These are phyloP conservation scores for Boletus tylopilopsis DNA, from an alignment of 768 basidiomycete species.

Conservation along the genomic window DNA sequence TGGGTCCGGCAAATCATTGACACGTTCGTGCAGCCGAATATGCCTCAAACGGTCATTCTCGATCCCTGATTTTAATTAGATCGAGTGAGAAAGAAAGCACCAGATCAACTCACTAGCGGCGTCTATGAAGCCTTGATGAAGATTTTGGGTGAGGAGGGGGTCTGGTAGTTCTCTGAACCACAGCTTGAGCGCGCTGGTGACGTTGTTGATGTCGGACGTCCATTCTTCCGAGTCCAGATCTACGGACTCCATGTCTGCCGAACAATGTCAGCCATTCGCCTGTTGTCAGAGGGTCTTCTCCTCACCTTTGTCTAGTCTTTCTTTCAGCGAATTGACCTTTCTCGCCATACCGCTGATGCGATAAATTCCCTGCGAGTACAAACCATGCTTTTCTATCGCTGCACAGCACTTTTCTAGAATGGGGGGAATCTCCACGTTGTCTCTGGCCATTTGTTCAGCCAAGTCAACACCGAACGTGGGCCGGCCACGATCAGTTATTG, in stretches of 20 bases:
- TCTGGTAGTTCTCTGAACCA: constrained; percentile 97
- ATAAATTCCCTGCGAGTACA: constrained; percentile 86
- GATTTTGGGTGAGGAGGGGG: constrained; percentile 75
- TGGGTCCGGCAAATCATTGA: constrained; percentile 97
- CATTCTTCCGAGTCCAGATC: constrained; percentile 88
- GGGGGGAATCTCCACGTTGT: constrained; percentile 83
- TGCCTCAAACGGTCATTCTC: constrained; percentile 95
- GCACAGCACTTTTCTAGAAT: constrained; percentile 87
- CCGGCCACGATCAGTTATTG: constrained; percentile 53
- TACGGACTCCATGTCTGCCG: constrained; percentile 75
- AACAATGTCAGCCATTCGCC: constrained; percentile 21
- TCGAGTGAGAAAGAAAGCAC: background rate
- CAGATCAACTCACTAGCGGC: constrained; percentile 72
- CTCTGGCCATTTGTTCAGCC: constrained; percentile 89
- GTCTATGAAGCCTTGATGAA: constrained; percentile 93
- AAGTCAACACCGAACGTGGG: constrained; percentile 95
- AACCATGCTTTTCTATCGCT: constrained; percentile 88
- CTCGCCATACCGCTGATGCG: constrained; percentile 89
- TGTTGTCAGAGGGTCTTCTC: background rate
- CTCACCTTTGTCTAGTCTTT: constrained; percentile 80
- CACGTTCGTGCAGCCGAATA: constrained; percentile 93
- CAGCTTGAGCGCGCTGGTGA: constrained; percentile 90
- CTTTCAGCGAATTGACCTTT: constrained; percentile 79
- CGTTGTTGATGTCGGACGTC: constrained; percentile 92
- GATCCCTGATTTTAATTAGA: constrained; percentile 50